Conservation (phyloP, 208 protist genomes). For the Crithidia brevicula region DNA sequence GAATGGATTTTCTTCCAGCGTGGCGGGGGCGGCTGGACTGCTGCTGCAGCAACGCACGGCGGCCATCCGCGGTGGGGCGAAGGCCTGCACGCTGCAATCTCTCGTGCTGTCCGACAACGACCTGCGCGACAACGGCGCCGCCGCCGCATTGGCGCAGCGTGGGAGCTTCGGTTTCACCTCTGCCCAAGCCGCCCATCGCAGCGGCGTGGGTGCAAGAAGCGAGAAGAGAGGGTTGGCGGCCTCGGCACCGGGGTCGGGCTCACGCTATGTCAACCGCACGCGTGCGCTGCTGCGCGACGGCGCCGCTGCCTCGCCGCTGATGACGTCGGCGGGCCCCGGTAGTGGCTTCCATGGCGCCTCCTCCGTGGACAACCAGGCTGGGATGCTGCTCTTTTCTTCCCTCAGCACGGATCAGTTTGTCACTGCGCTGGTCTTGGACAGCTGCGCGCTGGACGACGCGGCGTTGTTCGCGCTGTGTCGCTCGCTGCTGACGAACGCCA, state of each 20-base stretch:
- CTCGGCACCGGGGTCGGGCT: background rate
- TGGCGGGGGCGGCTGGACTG: slow-evolving; percentile 65
- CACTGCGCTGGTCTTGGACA: slow-evolving; percentile 57
- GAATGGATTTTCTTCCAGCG: slow-evolving; percentile 59
- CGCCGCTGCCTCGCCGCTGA: background rate
- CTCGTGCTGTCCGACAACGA: slow-evolving; percentile 73
- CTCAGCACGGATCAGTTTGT: slow-evolving; percentile 64
- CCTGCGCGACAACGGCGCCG: slow-evolving; percentile 40
- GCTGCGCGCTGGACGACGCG: slow-evolving; percentile 59
- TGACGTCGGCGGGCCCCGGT: background rate
- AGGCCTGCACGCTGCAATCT: slow-evolving; percentile 47
- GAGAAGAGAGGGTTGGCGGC: background rate
- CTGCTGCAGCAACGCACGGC: slow-evolving; percentile 55
- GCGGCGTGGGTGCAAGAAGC: background rate
- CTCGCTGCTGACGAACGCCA: slow-evolving; percentile 60
- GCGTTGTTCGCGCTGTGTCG: slow-evolving; percentile 65
- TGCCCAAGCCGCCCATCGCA: background rate
- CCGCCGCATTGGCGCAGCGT: slow-evolving; percentile 52
- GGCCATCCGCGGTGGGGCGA: slow-evolving; percentile 25
- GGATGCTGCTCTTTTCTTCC: slow-evolving; percentile 26
- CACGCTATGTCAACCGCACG: slow-evolving; percentile 21
- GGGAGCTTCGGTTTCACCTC: slow-evolving; percentile 42
- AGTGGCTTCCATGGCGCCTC: background rate
- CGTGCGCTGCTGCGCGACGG: slow-evolving; percentile 12
- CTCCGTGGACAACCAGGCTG: background rate